These are phyloP conservation scores for Plenodomus biglobosus DNA, from an alignment of 2,329 filamentous ascomycete species.

Conservation along the genomic window DNA sequence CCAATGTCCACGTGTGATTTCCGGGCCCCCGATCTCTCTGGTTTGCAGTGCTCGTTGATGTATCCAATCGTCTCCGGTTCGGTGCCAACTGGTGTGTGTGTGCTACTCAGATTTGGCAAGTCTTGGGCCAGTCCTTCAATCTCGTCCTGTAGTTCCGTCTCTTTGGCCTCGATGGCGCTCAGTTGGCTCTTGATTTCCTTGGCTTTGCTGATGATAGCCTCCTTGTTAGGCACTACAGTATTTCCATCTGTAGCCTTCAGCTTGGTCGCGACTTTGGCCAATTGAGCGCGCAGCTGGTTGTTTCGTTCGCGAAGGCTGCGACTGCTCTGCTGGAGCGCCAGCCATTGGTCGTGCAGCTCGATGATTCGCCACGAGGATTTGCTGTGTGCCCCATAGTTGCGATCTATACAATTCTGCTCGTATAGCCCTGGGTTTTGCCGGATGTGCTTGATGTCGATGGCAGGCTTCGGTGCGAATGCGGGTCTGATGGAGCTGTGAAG, in stretches of 20 bases:
- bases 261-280: conserved; percentile 45
- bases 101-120: conserved; percentile 83
- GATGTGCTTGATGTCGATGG: conserved; percentile 85
- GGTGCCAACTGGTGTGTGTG: conserved; percentile 70
- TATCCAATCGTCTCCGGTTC: conserved; percentile 69
- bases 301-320: conserved; percentile 65
- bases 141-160: conserved; percentile 62
- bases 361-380: conserved; percentile 57
- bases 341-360: conserved; percentile 51
- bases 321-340: conserved; percentile 58
- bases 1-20: conserved; percentile 86
- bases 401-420: conserved; percentile 76
- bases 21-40: conserved; percentile 52
- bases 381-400: conserved; percentile 70
- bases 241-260: conserved; percentile 33
- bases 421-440: conserved; percentile 80
- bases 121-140: conserved; percentile 75
- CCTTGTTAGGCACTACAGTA: conserved; percentile 45
- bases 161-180: conserved; percentile 60
- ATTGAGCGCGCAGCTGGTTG: conserved; percentile 63
- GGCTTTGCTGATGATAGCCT: conserved; percentile 64
- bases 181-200: conserved; percentile 66
- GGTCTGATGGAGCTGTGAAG: conserved; percentile 56
- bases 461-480: conserved; percentile 74
- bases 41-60: conserved; percentile 69